Base-by-base conservation (phyloP, 257 asterid species). In the Solanum peruvianum region DNA sequence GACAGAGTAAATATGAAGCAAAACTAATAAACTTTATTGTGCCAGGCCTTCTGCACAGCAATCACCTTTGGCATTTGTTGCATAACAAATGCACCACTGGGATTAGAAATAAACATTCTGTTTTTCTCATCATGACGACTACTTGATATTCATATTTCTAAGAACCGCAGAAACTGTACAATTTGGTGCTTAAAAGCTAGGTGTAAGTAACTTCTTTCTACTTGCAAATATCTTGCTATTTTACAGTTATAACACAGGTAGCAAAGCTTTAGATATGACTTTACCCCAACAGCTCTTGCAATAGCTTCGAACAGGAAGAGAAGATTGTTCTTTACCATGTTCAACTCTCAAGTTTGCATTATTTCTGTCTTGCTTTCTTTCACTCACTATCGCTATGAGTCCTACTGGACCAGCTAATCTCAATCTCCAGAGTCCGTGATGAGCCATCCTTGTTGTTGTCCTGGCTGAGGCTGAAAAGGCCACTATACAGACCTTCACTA, bases 331-430 rank as follows among this genome's bases (percentile, higher is more conserved):
- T 49, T 80, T 80, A 47, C 42, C 85, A 80, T 44, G 69, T 49
- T 64, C 69, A 81, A 18, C 31, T 49, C 44, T 29, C 85, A 49
- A 18, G 44, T 18, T 29, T 21, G 67, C 64, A 47, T 47, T 31
- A 47, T 20, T 31, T 49, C 20, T 29, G 45, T 81, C 69, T 49
- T 81, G 85, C 69, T 81, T 81, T 44, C 20, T 47, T 88, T 89
- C 88, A 89, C 83, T 29, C 87, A 52, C 89, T 88, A 87, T 90
- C 91, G 49, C 71, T 88, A 66, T 88, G 88, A 76, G 41, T 80
- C 90, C 90, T 87, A 80, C 91, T 94, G 69, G 97, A 94, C 98
- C 98, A 95, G 78, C 91, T 90, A 89, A 95, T 92, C 92, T 93
- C 97, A 33, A 94, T 86, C 90, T 94, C 98, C 58, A 95, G 90